Conservation (phyloP, 139 green algal species). For the Tetraselmis striata region DNA sequence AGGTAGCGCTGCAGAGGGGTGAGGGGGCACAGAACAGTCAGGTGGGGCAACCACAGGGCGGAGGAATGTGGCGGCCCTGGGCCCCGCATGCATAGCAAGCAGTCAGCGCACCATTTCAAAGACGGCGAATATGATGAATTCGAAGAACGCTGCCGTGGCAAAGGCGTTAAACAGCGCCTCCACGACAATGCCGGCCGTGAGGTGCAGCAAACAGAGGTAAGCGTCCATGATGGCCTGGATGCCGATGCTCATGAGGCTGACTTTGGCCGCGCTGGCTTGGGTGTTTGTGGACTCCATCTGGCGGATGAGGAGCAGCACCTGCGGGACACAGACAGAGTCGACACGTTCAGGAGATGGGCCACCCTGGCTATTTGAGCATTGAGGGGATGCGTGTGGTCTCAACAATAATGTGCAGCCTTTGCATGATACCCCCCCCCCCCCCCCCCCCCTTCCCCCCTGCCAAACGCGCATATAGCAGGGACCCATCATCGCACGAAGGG, state of each 20-base stretch:
- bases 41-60: no score
- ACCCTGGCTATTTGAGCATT: background rate
- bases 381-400: background rate
- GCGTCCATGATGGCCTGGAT: constrained; percentile 80
- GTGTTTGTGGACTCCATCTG: constrained; percentile 65
- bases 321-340: no score
- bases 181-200: constrained; percentile 77
- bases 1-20: constrained; percentile 49
- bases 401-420: background rate
- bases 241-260: constrained; percentile 66
- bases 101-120: constrained; percentile 69
- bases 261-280: constrained; percentile 31
- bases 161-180: constrained; percentile 78
- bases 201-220: constrained; percentile 81
- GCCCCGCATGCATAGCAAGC: no score
- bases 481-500: background rate
- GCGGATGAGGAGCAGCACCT: constrained; percentile 64
- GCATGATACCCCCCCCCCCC: no score
- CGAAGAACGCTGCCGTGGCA: constrained; percentile 62
- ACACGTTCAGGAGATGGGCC: no score
- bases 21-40: no score
- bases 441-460: background rate
- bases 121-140: constrained; percentile 81
- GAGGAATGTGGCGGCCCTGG: no score
- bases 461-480: background rate